These are phyloP conservation scores for Dalbergia cochinchinensis DNA, from an alignment of 306 rosid species.

Conservation along the genomic window DNA sequence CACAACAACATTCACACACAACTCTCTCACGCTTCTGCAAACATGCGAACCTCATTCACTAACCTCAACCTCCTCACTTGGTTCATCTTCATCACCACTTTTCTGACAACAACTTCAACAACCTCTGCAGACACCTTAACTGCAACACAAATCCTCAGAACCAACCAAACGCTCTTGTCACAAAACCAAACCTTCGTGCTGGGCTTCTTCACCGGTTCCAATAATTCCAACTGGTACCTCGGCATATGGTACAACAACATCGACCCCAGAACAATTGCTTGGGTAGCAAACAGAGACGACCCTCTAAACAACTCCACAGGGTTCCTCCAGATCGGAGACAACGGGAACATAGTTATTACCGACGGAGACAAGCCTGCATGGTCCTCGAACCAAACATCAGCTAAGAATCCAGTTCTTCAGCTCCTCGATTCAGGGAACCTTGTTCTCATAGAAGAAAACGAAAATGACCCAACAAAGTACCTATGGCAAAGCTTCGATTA, in stretches of 20 bases:
- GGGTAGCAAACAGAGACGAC: conserved; percentile 85
- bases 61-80: conserved; percentile 38
- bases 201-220: conserved; percentile 53
- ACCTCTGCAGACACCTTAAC: conserved; percentile 57
- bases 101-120: conserved; percentile 44
- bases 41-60: conserved; percentile 48
- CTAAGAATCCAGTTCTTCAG: conserved; percentile 51
- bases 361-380: conserved; percentile 44
- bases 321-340: conserved; percentile 49
- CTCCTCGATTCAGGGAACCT: conserved; percentile 72
- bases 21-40: conserved; percentile 34
- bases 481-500: conserved; percentile 84
- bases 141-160: conserved; percentile 49
- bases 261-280: conserved; percentile 44
- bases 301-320: conserved; percentile 58
- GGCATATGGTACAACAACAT: conserved; percentile 74
- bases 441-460: conserved; percentile 53
- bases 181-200: conserved; percentile 53
- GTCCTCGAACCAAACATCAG: conserved; percentile 56
- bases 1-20: conserved; percentile 2
- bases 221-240: conserved; percentile 56
- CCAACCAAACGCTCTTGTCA: conserved; percentile 64
- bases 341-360: conserved; percentile 54
- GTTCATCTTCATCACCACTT: conserved; percentile 41
- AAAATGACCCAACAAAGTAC: conserved; percentile 34